Evolutionary conservation across 2,329 filamentous ascomycete species (phyloP).

Genomic region (Diaporthe nobilis): DNA sequence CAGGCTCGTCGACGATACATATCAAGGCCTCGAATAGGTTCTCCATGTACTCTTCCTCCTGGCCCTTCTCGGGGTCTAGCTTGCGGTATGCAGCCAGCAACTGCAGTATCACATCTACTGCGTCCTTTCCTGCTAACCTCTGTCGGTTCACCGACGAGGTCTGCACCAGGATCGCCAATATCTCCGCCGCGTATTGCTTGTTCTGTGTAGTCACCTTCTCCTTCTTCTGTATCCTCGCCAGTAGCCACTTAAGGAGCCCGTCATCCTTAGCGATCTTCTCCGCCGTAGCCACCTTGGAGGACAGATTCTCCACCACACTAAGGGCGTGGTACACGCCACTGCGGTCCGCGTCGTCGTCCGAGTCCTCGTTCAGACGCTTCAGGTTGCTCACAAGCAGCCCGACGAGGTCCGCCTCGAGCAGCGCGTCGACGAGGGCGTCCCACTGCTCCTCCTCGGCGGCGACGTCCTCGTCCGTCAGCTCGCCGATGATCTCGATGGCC

Average conservation of each 20-base stretch:
- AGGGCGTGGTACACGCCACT: conserved; percentile 90
- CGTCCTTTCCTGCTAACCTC: conserved; percentile 75
- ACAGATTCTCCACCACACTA: conserved; percentile 86
- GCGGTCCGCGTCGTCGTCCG: conserved; percentile 76
- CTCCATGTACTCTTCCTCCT: conserved; percentile 95
- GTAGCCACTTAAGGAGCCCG: conserved; percentile 81
- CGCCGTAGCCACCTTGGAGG: conserved; percentile 77
- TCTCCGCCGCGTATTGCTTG: conserved; percentile 94
- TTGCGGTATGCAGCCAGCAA: conserved; percentile 87
- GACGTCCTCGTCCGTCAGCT: conserved; percentile 95
- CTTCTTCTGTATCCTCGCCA: conserved; percentile 78
- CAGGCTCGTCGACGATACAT: conserved; percentile 80
- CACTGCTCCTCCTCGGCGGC: conserved; percentile 85
- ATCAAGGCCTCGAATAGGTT: conserved; percentile 92
- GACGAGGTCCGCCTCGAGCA: conserved; percentile 79
- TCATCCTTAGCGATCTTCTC: conserved; percentile 80
- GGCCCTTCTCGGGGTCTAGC: conserved; percentile 86
- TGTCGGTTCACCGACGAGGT: conserved; percentile 76
- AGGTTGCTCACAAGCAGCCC: conserved; percentile 84
- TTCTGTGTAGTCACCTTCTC: conserved; percentile 82
- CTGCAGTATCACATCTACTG: conserved; percentile 85
- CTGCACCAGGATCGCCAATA: conserved; percentile 90
- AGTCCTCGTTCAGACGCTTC: conserved; percentile 81
- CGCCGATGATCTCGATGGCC: conserved; percentile 88
- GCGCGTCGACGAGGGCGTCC: conserved; percentile 78